Conservation (phyloP, 2,329 filamentous ascomycete genomes). For the Fusarium oligoseptatum region DNA sequence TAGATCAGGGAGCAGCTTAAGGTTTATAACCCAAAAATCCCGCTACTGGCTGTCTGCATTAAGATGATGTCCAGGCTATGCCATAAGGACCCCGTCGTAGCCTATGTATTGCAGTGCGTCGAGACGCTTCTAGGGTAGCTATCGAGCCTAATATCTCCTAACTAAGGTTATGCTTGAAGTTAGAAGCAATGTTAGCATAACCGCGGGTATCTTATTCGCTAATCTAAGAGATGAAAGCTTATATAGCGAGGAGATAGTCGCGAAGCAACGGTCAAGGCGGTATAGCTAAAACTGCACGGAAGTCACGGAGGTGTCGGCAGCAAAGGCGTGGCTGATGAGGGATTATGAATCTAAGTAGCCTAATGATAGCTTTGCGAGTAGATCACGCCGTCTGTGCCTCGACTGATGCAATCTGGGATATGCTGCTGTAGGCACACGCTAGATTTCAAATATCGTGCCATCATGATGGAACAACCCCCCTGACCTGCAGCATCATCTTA, state of each 20-base stretch:
- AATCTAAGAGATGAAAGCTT: background rate
- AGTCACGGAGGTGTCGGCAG: background rate
- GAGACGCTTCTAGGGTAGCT: background rate
- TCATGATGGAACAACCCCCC: background rate
- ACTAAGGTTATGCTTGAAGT: background rate
- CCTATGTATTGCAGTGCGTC: background rate
- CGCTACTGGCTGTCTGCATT: background rate
- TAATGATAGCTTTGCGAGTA: background rate
- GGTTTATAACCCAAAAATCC: background rate
- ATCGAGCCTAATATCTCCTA: background rate
- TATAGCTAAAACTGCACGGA: background rate
- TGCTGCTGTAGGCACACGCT: background rate
- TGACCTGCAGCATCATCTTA: background rate
- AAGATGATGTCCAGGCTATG: background rate
- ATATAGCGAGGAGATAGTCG: background rate
- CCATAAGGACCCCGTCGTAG: background rate
- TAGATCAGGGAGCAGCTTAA: background rate
- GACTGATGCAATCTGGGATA: conserved; percentile 52
- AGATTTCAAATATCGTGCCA: background rate
- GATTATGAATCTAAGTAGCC: background rate
- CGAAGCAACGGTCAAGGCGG: background rate
- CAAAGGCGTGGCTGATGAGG: background rate
- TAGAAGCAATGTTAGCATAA: background rate
- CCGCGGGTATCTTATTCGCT: background rate
- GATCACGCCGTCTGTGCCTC: conserved; percentile 75